Percentiles rank a stretch among this genome's conserved stretches.
phyloP scores from a whole-genome alignment of 1,284 basidiomycete genomes.

The Cryptococcus amylolentus region DNA sequence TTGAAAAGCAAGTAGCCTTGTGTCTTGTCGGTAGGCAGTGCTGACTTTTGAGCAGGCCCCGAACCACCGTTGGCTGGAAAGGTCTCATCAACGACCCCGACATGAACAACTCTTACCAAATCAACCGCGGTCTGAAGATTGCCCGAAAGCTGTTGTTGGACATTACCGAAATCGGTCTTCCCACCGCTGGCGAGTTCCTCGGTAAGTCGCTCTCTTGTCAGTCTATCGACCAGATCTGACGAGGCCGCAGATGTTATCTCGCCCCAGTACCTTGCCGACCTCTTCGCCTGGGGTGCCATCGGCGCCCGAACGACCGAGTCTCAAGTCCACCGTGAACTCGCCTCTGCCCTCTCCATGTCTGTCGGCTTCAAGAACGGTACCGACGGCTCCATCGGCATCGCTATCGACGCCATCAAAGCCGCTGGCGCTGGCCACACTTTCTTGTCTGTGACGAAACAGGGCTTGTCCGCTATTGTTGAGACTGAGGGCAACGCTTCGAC shows the following conservation, averaged over 20 bases:
- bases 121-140: constrained; percentile 89
- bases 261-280: constrained; percentile 62
- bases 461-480: constrained; percentile 84
- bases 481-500: constrained; percentile 58
- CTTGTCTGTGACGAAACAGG: constrained; percentile 88
- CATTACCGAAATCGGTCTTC: constrained; percentile 80
- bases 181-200: constrained; percentile 90
- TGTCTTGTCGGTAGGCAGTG: neutral
- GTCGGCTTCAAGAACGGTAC: constrained; percentile 68
- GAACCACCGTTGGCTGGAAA: constrained; percentile 74
- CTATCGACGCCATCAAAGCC: constrained; percentile 86
- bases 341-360: constrained; percentile 83
- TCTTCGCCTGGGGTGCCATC: constrained; percentile 96
- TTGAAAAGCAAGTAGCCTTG: constrained; percentile 64
- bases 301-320: constrained; percentile 95
- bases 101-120: constrained; percentile 88
- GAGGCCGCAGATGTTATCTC: constrained; percentile 67
- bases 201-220: constrained; percentile 48
- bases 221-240: neutral
- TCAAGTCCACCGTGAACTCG: constrained; percentile 92
- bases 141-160: constrained; percentile 87
- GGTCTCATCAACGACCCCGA: constrained; percentile 67
- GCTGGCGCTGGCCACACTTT: constrained; percentile 84
- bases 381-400: constrained; percentile 68
- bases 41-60: constrained; percentile 54